Evolutionary conservation across 2,329 filamentous ascomycete genomes (phyloP).

Genomic region (Microcyclospora pomicola): DNA sequence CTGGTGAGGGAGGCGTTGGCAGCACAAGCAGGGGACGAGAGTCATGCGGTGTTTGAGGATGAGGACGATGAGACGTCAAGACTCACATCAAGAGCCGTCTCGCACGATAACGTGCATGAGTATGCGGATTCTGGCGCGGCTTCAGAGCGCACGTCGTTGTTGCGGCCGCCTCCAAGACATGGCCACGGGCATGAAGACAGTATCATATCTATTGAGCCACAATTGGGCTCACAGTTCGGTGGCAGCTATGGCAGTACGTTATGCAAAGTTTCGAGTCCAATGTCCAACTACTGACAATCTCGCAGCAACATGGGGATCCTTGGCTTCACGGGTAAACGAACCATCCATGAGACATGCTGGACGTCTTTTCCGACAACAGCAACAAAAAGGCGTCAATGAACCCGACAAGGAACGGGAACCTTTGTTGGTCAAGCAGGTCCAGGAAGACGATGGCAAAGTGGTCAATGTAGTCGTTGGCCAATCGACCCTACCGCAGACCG

Average conservation of each 20-base stretch:
- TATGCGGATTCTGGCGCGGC: not conserved
- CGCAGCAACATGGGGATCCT: slow-evolving; percentile 41
- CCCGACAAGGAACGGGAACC: slow-evolving; percentile 44
- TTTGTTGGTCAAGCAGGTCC: slow-evolving; percentile 75
- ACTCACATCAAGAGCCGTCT: not conserved
- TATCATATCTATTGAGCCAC: slow-evolving; percentile 36
- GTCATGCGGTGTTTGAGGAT: slow-evolving; percentile 19
- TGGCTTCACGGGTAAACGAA: slow-evolving; percentile 43
- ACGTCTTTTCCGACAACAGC: slow-evolving; percentile 34
- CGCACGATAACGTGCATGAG: slow-evolving; percentile 5
- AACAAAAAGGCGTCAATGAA: slow-evolving; percentile 27
- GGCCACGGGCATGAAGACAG: slow-evolving; percentile 23
- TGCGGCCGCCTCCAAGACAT: no score
- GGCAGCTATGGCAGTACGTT: slow-evolving; percentile 49
- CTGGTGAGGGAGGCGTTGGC: slow-evolving; percentile 29
- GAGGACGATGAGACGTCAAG: slow-evolving; percentile 10
- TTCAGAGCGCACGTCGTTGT: no score
- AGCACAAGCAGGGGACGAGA: slow-evolving; percentile 19
- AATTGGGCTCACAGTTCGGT: slow-evolving; percentile 52
- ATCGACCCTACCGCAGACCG: slow-evolving; percentile 87
- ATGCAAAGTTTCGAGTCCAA: no score
- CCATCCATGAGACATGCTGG: slow-evolving; percentile 43
- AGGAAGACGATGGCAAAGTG: slow-evolving; percentile 70
- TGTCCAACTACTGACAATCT: no score
- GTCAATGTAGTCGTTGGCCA: slow-evolving; percentile 78